A percentile compares a stretch with the other conserved stretches of the same genome.
Evolutionary conservation across 2,329 filamentous ascomycete genomes (phyloP).

Genomic region (Beauveria medogensis): DNA sequence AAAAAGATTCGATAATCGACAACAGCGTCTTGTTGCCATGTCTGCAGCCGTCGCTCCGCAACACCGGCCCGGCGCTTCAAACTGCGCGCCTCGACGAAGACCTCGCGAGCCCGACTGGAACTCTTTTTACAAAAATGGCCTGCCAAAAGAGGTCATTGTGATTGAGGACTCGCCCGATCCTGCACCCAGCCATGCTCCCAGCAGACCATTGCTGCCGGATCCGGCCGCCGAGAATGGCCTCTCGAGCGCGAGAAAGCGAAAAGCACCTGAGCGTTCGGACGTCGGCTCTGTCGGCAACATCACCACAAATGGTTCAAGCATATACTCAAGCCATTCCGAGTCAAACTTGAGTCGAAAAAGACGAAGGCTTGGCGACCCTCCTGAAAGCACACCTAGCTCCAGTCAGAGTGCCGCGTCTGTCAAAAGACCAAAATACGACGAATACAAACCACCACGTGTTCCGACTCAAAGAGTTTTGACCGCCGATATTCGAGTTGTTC

Average conservation of each 20-base stretch:
- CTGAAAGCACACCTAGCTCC: background rate
- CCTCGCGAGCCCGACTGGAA: slow-evolving; percentile 58
- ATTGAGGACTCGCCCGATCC: slow-evolving; percentile 59
- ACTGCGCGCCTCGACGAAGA: slow-evolving; percentile 2
- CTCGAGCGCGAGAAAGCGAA: slow-evolving; percentile 7
- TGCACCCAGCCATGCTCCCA: slow-evolving; percentile 17
- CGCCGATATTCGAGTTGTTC: slow-evolving; percentile 36
- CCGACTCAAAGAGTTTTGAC: background rate
- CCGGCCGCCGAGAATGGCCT: background rate
- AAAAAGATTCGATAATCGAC: background rate
- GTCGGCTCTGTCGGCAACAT: background rate
- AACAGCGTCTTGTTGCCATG: background rate
- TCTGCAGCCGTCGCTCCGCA: slow-evolving; percentile 10
- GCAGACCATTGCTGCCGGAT: background rate
- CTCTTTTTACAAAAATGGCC: slow-evolving; percentile 66
- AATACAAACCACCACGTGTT: slow-evolving; percentile 3
- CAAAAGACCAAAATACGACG: background rate
- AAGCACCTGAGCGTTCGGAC: background rate
- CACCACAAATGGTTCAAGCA: background rate
- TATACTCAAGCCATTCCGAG: background rate
- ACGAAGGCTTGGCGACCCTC: background rate
- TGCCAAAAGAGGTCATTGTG: slow-evolving; percentile 69
- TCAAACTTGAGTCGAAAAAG: slow-evolving; percentile 5
- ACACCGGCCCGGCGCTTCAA: slow-evolving; percentile 3
- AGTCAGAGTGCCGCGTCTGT: background rate